phyloP scores from a whole-genome alignment of 176 grass and related monocot genomes.

The Leersia perrieri region DNA sequence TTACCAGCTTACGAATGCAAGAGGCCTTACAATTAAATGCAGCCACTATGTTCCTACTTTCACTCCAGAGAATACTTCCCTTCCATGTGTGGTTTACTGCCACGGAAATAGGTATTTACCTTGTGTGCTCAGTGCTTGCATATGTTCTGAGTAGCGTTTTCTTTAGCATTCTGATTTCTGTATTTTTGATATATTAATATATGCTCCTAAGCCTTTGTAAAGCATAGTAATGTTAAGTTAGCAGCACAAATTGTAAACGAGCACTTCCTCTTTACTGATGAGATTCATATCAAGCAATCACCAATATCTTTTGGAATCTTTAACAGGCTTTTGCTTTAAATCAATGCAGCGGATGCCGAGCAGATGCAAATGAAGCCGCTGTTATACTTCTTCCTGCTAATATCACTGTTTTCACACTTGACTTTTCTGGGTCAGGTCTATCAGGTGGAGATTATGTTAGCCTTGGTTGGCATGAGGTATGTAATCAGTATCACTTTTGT shows the following conservation, averaged over 20 bases:
- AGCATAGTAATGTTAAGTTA: not conserved
- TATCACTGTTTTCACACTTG: conserved; percentile 96
- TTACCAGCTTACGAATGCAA: conserved; percentile 79
- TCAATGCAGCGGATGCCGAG: conserved; percentile 92
- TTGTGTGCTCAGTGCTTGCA: not conserved
- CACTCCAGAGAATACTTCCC: conserved; percentile 57
- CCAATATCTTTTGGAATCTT: conserved; percentile 33
- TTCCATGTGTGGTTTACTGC: conserved; percentile 95
- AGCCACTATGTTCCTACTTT: conserved; percentile 89
- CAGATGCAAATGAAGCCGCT: conserved; percentile 91
- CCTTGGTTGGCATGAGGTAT: conserved; percentile 99
- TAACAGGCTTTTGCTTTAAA: conserved; percentile 41
- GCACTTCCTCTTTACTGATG: conserved; percentile 2
- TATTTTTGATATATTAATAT: conserved; percentile 1
- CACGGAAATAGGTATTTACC: conserved; percentile 88
- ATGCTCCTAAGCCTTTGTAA: conserved; percentile 15
- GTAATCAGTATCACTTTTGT: conserved; percentile 30
- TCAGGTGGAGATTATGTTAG: conserved; percentile 93
- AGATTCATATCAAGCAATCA: conserved; percentile 21
- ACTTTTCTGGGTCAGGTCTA: conserved; percentile 95
- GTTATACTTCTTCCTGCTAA: conserved; percentile 94
- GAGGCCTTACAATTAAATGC: conserved; percentile 82
- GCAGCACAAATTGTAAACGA: not conserved
- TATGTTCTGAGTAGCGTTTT: not conserved
- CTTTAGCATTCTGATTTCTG: conserved; percentile 26